phyloP scores from a whole-genome alignment of 169 alveolate species.

The Plasmodium billcollinsi region DNA sequence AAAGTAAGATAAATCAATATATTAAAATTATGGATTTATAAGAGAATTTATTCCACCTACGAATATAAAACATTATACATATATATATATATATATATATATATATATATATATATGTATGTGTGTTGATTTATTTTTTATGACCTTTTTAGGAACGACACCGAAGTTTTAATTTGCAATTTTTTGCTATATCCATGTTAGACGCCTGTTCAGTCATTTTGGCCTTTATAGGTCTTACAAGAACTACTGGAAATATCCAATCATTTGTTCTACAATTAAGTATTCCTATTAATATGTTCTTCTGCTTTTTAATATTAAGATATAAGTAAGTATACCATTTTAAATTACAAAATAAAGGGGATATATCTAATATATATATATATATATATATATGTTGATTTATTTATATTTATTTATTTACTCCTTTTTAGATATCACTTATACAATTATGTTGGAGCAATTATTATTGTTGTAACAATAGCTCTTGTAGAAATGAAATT shows the following conservation, averaged over 20 bases:
- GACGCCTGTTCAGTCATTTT: slow-evolving; percentile 48
- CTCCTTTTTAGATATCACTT: slow-evolving; percentile 41
- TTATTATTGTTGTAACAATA: slow-evolving; percentile 40
- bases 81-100: no score
- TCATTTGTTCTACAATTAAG: slow-evolving; percentile 49
- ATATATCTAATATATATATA: not conserved
- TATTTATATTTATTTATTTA: not conserved
- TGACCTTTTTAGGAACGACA: slow-evolving; percentile 22
- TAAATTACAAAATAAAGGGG: not conserved
- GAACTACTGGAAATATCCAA: slow-evolving; percentile 70
- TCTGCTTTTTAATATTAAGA: slow-evolving; percentile 41
- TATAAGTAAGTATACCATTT: slow-evolving; percentile 21
- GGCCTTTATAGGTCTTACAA: slow-evolving; percentile 57
- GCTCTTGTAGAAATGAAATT: slow-evolving; percentile 44
- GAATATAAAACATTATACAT: no score
- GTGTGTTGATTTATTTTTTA: no score
- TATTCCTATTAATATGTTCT: slow-evolving; percentile 59
- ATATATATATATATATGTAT: no score
- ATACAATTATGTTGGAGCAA: slow-evolving; percentile 44
- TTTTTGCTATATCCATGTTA: slow-evolving; percentile 16
- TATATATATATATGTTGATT: not conserved
- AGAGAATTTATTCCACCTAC: not conserved
- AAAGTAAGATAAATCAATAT: slow-evolving; percentile 12
- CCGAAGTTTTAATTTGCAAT: not conserved
- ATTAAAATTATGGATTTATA: not conserved